Conservation (phyloP, 106 monocot genomes). For the Ottelia alismoides region DNA sequence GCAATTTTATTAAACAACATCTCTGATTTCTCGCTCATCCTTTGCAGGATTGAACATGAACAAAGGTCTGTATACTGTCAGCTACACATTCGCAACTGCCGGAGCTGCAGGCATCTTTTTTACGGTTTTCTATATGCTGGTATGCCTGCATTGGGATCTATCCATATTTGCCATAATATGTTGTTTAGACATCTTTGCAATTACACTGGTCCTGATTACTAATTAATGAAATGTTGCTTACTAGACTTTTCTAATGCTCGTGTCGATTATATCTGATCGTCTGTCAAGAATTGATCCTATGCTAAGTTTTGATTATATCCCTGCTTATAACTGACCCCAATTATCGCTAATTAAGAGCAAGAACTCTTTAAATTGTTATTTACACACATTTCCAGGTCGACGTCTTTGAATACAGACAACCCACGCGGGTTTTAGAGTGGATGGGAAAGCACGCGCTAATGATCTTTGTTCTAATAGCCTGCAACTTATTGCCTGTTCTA, state of each 20-base stretch:
- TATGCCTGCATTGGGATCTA: too few relatives aligned
- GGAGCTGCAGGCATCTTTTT: conserved; percentile 67
- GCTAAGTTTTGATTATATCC: too few relatives aligned
- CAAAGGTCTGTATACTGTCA: conserved; percentile 65
- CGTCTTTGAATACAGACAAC: conserved; percentile 37
- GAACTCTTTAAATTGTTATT: too few relatives aligned
- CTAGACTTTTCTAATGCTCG: too few relatives aligned
- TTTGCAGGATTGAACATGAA: conserved; percentile 64
- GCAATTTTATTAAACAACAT: too few relatives aligned
- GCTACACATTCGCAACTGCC: conserved; percentile 63
- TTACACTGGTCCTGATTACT: too few relatives aligned
- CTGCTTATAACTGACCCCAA: too few relatives aligned
- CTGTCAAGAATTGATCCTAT: neutral
- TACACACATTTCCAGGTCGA: conserved; percentile 34
- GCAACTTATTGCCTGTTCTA: conserved; percentile 61
- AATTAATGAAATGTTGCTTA: neutral
- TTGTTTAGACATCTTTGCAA: too few relatives aligned
- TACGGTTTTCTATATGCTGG: conserved; percentile 57
- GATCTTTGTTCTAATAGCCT: conserved; percentile 57
- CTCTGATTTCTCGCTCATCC: too few relatives aligned
- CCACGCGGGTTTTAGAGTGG: conserved; percentile 48
- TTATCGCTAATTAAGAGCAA: too few relatives aligned
- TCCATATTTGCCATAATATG: too few relatives aligned
- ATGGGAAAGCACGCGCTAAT: conserved; percentile 68
- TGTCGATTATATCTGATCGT: neutral